Percentiles rank a stretch among this genome's conserved stretches.
phyloP scores from a whole-genome alignment of 495 filamentous ascomycete species.

The Aspergillus nidulans region DNA sequence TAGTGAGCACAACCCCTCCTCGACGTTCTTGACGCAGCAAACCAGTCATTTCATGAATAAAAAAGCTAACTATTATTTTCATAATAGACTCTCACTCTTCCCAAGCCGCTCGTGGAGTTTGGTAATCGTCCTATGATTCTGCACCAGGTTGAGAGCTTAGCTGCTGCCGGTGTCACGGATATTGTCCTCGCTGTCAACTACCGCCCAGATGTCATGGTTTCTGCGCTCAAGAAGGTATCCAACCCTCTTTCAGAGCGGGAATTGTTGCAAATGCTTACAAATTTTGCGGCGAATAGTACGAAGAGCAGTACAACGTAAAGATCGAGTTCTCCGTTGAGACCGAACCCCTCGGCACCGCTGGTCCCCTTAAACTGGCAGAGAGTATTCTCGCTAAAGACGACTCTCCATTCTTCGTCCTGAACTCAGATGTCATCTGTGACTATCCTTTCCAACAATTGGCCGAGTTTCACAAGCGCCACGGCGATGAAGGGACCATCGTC shows the following conservation, averaged over 20 bases:
- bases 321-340: constrained; percentile 96
- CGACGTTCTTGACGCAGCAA: constrained; percentile 13
- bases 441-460: constrained; percentile 91
- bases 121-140: constrained; percentile 98
- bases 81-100: constrained; percentile 84
- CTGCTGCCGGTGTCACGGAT: constrained; percentile 93
- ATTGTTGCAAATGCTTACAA: neutral
- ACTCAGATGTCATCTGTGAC: constrained; percentile 97
- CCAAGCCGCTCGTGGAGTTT: constrained; percentile 96
- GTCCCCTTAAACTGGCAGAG: constrained; percentile 94
- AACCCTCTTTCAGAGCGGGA: neutral
- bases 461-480: constrained; percentile 83
- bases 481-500: constrained; percentile 95
- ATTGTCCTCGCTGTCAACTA: constrained; percentile 99
- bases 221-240: constrained; percentile 61
- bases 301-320: constrained; percentile 82
- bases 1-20: constrained; percentile 58
- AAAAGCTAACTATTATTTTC: neutral
- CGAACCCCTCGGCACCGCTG: constrained; percentile 93
- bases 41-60: neutral
- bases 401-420: constrained; percentile 96
- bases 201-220: constrained; percentile 91
- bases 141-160: constrained; percentile 94
- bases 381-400: constrained; percentile 90
- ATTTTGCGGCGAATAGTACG: constrained; percentile 57